phyloP scores from a whole-genome alignment of 768 basidiomycete genomes.

The Suillus sp. region DNA sequence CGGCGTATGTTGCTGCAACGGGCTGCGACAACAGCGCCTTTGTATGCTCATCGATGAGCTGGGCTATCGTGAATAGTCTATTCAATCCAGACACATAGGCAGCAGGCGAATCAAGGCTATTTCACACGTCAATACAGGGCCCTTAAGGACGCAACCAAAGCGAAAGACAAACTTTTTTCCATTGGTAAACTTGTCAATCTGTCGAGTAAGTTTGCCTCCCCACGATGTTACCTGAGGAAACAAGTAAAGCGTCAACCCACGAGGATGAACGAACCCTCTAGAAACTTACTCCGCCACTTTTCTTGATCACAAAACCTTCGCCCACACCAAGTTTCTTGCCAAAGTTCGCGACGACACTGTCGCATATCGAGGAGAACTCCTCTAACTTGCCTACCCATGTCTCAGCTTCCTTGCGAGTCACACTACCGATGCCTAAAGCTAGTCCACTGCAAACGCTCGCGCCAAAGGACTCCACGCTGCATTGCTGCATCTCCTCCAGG shows the following conservation, averaged over 20 bases:
- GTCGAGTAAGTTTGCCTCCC: constrained; percentile 73
- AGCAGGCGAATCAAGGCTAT: constrained; percentile 85
- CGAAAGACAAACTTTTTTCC: constrained; percentile 74
- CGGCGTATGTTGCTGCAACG: constrained; percentile 69
- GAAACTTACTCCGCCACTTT: constrained; percentile 58
- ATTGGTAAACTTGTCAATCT: constrained; percentile 82
- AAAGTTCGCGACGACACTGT: constrained; percentile 77
- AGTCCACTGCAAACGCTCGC: constrained; percentile 77
- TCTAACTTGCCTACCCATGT: constrained; percentile 78
- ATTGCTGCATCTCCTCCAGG: constrained; percentile 73
- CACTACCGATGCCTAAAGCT: constrained; percentile 72
- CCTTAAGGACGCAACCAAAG: constrained; percentile 12
- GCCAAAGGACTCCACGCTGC: constrained; percentile 74
- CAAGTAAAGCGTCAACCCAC: constrained; percentile 15
- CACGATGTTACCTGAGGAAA: constrained; percentile 55
- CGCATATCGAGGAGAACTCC: constrained; percentile 78
- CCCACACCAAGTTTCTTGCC: constrained; percentile 89
- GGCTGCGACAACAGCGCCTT: constrained; percentile 69
- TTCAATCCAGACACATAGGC: constrained; percentile 78
- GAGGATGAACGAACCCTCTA: not conserved
- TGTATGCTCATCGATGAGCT: constrained; percentile 87
- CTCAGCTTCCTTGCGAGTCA: constrained; percentile 78
- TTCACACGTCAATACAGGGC: constrained; percentile 20
- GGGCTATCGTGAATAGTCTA: constrained; percentile 70
- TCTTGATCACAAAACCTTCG: constrained; percentile 84